Evolutionary conservation across 2,329 filamentous ascomycete species (phyloP).

Genomic region (Penicillium sp.): DNA sequence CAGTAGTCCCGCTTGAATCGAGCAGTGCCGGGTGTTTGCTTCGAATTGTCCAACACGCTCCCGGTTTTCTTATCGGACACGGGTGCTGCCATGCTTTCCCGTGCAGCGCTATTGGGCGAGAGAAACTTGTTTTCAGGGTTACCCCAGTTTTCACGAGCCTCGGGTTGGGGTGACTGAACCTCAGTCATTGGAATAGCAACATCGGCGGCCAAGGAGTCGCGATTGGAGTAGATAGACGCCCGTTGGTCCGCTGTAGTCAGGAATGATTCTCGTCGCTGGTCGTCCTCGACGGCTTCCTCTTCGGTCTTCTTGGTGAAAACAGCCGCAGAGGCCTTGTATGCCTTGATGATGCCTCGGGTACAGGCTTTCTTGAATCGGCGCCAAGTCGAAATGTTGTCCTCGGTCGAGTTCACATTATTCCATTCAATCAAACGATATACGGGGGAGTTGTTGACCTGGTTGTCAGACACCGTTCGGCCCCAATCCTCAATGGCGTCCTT

Average conservation of each 20-base stretch:
- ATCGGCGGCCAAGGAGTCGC: constrained; percentile 41
- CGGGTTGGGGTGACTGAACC: constrained; percentile 75
- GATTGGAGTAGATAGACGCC: constrained; percentile 56
- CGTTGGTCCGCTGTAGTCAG: constrained; percentile 61
- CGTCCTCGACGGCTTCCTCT: constrained; percentile 29
- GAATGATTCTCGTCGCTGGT: constrained; percentile 66
- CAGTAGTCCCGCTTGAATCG: constrained; percentile 90
- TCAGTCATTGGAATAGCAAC: constrained; percentile 95
- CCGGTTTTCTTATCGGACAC: constrained; percentile 53
- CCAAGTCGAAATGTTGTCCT: constrained; percentile 84
- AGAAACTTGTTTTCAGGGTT: constrained; percentile 32
- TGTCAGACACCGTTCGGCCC: constrained; percentile 85
- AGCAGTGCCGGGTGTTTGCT: constrained; percentile 66
- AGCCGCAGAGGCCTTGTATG: constrained; percentile 53
- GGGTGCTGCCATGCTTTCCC: constrained; percentile 26
- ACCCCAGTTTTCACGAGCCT: constrained; percentile 46
- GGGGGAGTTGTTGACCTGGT: constrained; percentile 91
- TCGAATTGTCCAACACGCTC: constrained; percentile 71
- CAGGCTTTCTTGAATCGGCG: constrained; percentile 87
- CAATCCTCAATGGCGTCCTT: constrained; percentile 98
- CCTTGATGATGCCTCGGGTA: constrained; percentile 61
- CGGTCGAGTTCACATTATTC: constrained; percentile 89
- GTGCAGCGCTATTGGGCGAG: constrained; percentile 32
- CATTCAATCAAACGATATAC: constrained; percentile 87
- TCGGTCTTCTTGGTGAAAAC: constrained; percentile 51